Evolutionary conservation across 345 rosid genomes (phyloP), one percentile per base, ranked within the genome.

Genomic region (Citrus mangshanensis): DNA sequence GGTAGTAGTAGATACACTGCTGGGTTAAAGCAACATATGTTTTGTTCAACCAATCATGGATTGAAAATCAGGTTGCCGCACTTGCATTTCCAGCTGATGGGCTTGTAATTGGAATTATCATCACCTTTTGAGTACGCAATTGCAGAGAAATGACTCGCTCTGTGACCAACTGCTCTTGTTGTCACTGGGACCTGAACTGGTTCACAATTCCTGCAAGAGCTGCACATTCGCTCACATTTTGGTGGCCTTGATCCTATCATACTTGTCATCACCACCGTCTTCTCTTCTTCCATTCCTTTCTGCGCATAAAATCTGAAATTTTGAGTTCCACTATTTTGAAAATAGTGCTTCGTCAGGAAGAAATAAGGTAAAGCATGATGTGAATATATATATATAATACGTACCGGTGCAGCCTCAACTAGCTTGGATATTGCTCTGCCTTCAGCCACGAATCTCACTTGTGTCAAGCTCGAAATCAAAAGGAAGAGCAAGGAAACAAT

Each of bases 1-100:
- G 3, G 51, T n/a, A 72, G 56, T 66, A 28, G 27, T 5, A 34
- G 40, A 74, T 63, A 37, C 68, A 51, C 51, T 32, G 58, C 58
- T 54, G 58, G 58, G 58, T 5, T 54, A 54, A 54, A 18, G 22
- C 21, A 54, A 54, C 58, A 18, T 37, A 37, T 54, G 58, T 8
- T 72, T 61, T 4, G 12, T 14, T 66, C 32, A 70, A 76, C 87
- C 81, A 91, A 78, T 89, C 81, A 91, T 54, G 95, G 93, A 72
- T 86, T 84, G 82, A 86, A 83, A 42, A 87, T 72, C 72, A 79
- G n/a, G 83, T 88, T 85, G 32, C 92, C 95, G 38, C 95, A 91
- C 79, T 88, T 91, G 88, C 95, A 91, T 67, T 89, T 91, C 95
- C 95, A 91, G 60, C 92, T 81, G 83, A 91, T 89, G 81, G 95